phyloP scores from a whole-genome alignment of 768 basidiomycete genomes.

The Rhodotorula diobovata region DNA sequence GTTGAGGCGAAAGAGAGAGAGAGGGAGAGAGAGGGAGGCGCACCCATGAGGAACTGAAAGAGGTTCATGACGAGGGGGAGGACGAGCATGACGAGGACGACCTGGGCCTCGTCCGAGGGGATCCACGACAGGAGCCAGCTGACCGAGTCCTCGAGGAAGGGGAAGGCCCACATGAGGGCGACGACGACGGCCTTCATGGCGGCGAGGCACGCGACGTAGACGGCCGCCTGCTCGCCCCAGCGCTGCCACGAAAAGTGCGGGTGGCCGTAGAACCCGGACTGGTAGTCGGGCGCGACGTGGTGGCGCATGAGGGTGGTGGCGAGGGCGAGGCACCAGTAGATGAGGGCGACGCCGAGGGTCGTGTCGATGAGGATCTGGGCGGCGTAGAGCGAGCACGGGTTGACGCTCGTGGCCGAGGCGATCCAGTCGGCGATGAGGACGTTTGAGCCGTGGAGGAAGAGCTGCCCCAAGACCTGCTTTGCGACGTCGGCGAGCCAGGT shows the following conservation, averaged over 20 bases:
- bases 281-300: constrained; percentile 66
- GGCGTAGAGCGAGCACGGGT: constrained; percentile 75
- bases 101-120: constrained; percentile 56
- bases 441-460: constrained; percentile 74
- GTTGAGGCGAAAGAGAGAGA: background rate
- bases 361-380: constrained; percentile 89
- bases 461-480: constrained; percentile 72
- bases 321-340: constrained; percentile 53
- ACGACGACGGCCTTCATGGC: constrained; percentile 92
- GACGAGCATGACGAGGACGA: constrained; percentile 68
- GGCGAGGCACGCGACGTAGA: constrained; percentile 74
- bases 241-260: constrained; percentile 64
- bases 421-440: constrained; percentile 57
- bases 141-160: constrained; percentile 67
- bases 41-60: constrained; percentile 90
- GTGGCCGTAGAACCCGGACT: constrained; percentile 80
- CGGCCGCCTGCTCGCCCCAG: constrained; percentile 66
- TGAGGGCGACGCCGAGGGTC: constrained; percentile 76
- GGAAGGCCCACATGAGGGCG: constrained; percentile 64
- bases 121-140: constrained; percentile 82
- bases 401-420: constrained; percentile 64
- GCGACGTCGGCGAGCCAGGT: constrained; percentile 91
- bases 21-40: constrained; percentile 49
- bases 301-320: constrained; percentile 65
- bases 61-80: constrained; percentile 64